phyloP scores from a whole-genome alignment of 352 stramenopile genomes.

The Elongisporangium undulatum region DNA sequence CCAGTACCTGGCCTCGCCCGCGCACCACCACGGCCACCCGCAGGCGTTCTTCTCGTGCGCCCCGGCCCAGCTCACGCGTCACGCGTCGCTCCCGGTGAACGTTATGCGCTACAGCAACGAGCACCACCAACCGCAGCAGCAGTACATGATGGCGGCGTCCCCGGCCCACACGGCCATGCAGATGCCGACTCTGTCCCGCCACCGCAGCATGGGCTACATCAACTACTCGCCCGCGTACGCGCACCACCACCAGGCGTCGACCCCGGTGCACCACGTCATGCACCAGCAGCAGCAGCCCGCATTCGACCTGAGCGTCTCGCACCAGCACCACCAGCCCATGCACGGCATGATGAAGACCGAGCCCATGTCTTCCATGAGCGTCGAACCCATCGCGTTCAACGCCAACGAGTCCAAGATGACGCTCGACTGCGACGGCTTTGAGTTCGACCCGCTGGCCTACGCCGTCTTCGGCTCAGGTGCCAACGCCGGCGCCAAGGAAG shows the following conservation, averaged over 20 bases:
- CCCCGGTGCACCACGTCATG: slow-evolving; percentile 32
- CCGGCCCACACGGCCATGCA: slow-evolving; percentile 18
- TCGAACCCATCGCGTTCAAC: slow-evolving; percentile 69
- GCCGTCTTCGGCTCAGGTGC: slow-evolving; percentile 37
- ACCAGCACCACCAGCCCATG: slow-evolving; percentile 41
- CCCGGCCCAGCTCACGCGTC: slow-evolving; percentile 57
- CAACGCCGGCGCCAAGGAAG: slow-evolving; percentile 14
- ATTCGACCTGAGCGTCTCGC: slow-evolving; percentile 52
- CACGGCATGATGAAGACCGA: slow-evolving; percentile 25
- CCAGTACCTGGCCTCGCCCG: not conserved
- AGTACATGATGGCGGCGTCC: slow-evolving; percentile 16
- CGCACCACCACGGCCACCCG: not conserved
- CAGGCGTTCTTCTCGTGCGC: slow-evolving; percentile 26
- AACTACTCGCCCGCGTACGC: slow-evolving; percentile 16
- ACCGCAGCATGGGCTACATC: slow-evolving; percentile 66
- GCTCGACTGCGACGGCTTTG: slow-evolving; percentile 33
- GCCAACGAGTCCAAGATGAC: slow-evolving; percentile 25
- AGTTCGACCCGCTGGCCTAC: slow-evolving; percentile 63
- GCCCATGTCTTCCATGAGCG: slow-evolving; percentile 26
- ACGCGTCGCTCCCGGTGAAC: slow-evolving; percentile 56
- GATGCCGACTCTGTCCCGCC: slow-evolving; percentile 47
- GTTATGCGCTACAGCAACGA: slow-evolving; percentile 34
- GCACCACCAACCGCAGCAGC: slow-evolving; percentile 12
- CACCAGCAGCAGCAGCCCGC: slow-evolving; percentile 43
- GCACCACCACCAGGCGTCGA: slow-evolving; percentile 27